phyloP scores from a whole-genome alignment of 768 basidiomycete genomes.

The Termitomyces sp. region DNA sequence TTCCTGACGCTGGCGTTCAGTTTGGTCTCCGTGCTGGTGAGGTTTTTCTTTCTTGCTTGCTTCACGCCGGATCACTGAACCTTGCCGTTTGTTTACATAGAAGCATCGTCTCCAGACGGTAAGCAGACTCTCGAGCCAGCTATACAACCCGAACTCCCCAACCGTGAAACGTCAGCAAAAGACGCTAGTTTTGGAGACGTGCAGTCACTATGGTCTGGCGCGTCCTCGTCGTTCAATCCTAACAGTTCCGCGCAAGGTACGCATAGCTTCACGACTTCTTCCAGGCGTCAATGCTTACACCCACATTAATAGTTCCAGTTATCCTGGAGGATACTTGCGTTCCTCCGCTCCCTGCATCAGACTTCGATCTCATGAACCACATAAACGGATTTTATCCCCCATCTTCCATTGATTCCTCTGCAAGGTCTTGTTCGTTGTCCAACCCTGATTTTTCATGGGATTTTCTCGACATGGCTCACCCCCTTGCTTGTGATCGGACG shows the following conservation, averaged over 20 bases:
- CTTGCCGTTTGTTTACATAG: background rate
- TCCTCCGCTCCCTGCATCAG: background rate
- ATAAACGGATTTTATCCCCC: background rate
- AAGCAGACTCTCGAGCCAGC: background rate
- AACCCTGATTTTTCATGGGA: background rate
- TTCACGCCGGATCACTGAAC: background rate
- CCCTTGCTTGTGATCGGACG: background rate
- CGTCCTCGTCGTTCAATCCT: background rate
- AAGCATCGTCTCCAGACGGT: background rate
- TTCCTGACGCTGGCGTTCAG: background rate
- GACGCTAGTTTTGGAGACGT: background rate
- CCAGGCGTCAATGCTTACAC: background rate
- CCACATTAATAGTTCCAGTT: too few relatives aligned
- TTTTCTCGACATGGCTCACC: background rate
- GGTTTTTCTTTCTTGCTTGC: background rate
- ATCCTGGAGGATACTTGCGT: background rate
- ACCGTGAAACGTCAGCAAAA: background rate
- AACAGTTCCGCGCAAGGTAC: background rate
- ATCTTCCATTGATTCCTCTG: background rate
- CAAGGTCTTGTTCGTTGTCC: background rate
- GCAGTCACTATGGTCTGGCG: background rate
- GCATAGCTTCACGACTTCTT: background rate
- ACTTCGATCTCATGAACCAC: background rate
- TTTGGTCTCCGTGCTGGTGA: background rate
- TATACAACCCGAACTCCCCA: background rate